These are phyloP conservation scores for Nemania sp. DNA, from an alignment of 2,329 filamentous ascomycete genomes.

Conservation along the genomic window DNA sequence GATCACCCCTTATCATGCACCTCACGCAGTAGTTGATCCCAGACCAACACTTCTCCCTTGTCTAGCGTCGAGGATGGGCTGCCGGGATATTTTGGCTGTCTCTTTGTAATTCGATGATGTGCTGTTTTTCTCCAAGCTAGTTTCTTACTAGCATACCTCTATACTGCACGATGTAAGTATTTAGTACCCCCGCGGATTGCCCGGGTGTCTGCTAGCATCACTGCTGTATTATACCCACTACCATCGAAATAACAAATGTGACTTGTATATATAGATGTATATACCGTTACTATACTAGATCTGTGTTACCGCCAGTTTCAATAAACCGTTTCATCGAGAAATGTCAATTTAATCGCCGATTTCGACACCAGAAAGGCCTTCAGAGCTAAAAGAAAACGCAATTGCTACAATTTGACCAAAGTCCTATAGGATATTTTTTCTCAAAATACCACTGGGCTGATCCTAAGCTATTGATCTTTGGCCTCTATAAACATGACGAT, in stretches of 20 bases:
- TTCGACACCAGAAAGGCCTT: neutral
- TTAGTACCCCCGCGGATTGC: neutral
- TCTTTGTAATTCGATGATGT: slow-evolving; percentile 14
- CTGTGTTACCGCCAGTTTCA: slow-evolving; percentile 5
- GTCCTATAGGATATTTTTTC: neutral
- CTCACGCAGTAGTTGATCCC: slow-evolving; percentile 36
- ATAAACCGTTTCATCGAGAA: neutral
- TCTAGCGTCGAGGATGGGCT: slow-evolving; percentile 28
- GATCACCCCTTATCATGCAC: slow-evolving; percentile 33
- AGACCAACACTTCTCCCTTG: slow-evolving; percentile 25
- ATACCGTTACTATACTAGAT: neutral
- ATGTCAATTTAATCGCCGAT: slow-evolving; percentile 11
- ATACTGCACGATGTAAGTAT: neutral
- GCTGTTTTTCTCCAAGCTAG: slow-evolving; percentile 3
- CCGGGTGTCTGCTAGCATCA: neutral
- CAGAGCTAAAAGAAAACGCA: slow-evolving; percentile 1
- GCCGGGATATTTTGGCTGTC: slow-evolving; percentile 21
- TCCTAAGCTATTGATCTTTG: neutral
- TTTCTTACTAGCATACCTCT: neutral
- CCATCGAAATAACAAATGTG: slow-evolving; percentile 2
- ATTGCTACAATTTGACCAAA: neutral
- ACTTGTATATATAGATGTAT: neutral
- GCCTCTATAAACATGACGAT: neutral
- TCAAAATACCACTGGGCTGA: neutral
- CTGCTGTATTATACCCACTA: slow-evolving; percentile 5